Evolutionary conservation across 148 eudicot genomes (phyloP), one percentile per base, ranked within the genome.

Genomic region (Diospyros lotus): DNA sequence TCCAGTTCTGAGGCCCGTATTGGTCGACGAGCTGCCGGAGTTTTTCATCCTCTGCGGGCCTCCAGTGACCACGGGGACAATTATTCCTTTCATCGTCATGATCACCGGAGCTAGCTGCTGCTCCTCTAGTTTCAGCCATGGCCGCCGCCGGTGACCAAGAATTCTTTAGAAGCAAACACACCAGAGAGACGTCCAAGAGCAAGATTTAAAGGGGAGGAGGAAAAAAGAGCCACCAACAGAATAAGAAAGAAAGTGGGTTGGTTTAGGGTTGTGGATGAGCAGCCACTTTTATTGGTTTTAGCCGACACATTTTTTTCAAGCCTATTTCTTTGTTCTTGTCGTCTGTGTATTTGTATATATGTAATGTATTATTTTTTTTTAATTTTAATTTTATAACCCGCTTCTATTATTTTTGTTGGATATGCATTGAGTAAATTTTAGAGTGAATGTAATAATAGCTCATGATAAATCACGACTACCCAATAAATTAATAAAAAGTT

Each of bases 1-100:
- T 95, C 98, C 97, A 92, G 64, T 95, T 95, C 44, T 92, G 98
- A 59, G 98, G 96, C 9, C 98, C 98, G 54, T 80, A 89, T 75
- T 84, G 84, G 55, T 89, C 91, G 45, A 95, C 98, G 2, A 92
- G 93, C 80, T 83, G 89, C 67, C 92, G 82, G 67, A 95, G 97
- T 71, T 87, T 92, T 69, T 90, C 96, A 64, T 95, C 98, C 64
- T 95, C 98, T n/a, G 97, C 92, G 0, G 98, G 98, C 51, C 98
- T 82, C 98, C 98, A 95, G 81, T 95, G 98, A 1, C 98, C 98
- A 77, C 97, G 82, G 14, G 94, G 90, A 75, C 96, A 92, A 70
- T 28, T 28, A 28, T 87, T 58, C 73, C 78, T 79, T 9, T 28
- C 28, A 28, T 28, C 28, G 28, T 28, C 28, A 81, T 67, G 28